Evolutionary conservation across 345 rosid species (phyloP).

Genomic region (Pseudoturritis turrita): DNA sequence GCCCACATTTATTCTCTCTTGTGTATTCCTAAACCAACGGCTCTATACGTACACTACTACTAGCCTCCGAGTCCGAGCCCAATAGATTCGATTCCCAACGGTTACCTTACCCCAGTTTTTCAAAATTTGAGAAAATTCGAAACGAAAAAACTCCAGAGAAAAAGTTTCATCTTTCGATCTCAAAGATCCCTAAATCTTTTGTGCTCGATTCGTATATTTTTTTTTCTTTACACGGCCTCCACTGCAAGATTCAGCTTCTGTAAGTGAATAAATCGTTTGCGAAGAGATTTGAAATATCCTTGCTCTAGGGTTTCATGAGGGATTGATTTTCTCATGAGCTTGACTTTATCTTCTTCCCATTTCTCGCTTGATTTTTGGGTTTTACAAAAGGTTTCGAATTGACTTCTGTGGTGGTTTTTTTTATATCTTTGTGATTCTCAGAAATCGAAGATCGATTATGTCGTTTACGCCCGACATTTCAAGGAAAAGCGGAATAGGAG

Average conservation of each 20-base stretch:
- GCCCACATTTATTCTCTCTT: neutral
- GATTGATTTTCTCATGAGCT: neutral
- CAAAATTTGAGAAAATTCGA: neutral
- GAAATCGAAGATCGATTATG: conserved; percentile 32
- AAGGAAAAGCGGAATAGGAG: conserved; percentile 59
- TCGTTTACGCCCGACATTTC: conserved; percentile 68
- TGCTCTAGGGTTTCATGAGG: neutral
- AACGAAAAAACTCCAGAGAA: neutral
- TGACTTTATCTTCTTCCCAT: neutral
- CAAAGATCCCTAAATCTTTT: neutral
- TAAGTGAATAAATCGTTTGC: neutral
- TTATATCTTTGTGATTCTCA: neutral
- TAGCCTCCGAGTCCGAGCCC: neutral
- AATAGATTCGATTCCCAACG: neutral
- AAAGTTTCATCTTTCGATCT: conserved; percentile 5
- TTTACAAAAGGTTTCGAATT: neutral
- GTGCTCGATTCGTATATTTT: neutral
- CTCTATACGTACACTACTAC: no score
- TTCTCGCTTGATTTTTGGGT: neutral
- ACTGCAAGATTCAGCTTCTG: neutral
- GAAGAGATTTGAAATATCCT: neutral
- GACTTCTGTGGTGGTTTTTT: neutral
- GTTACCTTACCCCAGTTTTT: conserved; percentile 5
- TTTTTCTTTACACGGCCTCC: neutral
- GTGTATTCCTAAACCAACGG: neutral